These are phyloP conservation scores for Neurospora sublineolata DNA, from an alignment of 495 filamentous ascomycete species.

Conservation along the genomic window DNA sequence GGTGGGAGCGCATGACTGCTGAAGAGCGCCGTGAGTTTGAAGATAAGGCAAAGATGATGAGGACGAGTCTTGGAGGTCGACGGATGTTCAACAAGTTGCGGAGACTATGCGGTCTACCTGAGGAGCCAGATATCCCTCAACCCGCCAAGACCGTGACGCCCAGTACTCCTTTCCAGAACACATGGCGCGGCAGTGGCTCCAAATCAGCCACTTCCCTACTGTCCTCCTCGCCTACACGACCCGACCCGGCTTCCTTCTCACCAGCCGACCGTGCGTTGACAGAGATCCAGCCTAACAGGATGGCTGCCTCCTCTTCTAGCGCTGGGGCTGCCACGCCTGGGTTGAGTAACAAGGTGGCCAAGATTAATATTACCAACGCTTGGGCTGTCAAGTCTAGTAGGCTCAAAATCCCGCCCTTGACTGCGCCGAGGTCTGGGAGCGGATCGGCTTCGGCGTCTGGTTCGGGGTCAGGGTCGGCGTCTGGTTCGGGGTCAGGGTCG, in stretches of 20 bases:
- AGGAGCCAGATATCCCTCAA: too few relatives aligned
- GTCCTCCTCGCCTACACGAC: background rate
- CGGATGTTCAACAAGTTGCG: too few relatives aligned
- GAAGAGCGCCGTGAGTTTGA: too few relatives aligned
- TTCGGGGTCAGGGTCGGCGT: background rate
- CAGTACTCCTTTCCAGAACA: too few relatives aligned
- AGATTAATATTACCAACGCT: background rate
- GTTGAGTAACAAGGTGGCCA: background rate
- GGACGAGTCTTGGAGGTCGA: too few relatives aligned
- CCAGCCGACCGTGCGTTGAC: background rate
- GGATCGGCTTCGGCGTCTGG: background rate
- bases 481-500: background rate
- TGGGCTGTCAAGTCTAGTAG: background rate
- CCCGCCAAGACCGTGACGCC: too few relatives aligned
- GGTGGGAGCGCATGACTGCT: too few relatives aligned
- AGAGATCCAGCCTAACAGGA: background rate
- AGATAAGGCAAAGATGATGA: too few relatives aligned
- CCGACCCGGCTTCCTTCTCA: background rate
- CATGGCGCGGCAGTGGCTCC: too few relatives aligned
- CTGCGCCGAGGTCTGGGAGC: background rate
- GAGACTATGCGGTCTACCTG: too few relatives aligned
- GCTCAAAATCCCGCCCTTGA: background rate
- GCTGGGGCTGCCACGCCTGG: background rate
- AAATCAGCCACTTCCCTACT: too few relatives aligned
- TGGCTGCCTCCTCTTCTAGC: background rate